Evolutionary conservation across 371 early-diverging fungal species (phyloP), one percentile per base, ranked within the genome.

Genomic region (Saksenaea vasiformis): DNA sequence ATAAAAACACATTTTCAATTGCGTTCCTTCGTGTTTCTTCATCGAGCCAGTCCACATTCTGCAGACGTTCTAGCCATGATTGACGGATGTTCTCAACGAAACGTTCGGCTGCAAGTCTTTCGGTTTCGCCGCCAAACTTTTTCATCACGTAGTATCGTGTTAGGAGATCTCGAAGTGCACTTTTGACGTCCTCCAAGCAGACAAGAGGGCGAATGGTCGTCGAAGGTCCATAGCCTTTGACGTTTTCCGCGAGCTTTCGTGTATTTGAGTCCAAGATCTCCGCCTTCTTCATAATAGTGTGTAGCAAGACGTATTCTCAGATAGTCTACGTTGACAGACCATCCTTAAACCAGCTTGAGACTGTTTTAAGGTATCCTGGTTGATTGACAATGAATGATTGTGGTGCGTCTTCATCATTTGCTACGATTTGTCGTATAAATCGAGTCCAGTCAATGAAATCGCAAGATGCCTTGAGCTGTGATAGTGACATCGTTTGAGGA

Each of bases 121-220:
- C 80, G 24, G 79, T 57, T 26, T 69, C 61, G 24, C 76, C 74
- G 15, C 72, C 71, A 69, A 85, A 85, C 11, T 72, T 70, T 38
- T 64, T 61, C 63, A 84, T 58, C 11, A 83, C 74, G 73, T 73
- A 88, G 58, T 82, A 87, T 24, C 87, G 79, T 0, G 86, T 87
- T 0, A 80, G 66, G 19, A 86, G 62, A 15, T 77, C 75, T 1
- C 87, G 86, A 59, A 90, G 66, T 0, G 69, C 56, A 0, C 47
- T 28, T 19, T 82, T 80, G 10, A 80, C 70, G 7, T 61, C 34
- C 0, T 54, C 55, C 15, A 85, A 62, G 67, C 90, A 90, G 2
- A 60, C 59, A 24, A 81, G 71, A 58, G 68, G 69, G 1, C 88
- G 81, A 8, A n/a, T 17, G 8, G 73, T 69, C 11, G 77, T 74